Evolutionary conservation across 192 early-diverging fungal species (phyloP), one percentile per base, ranked within the genome.

Genomic region (Diversispora epigaea): DNA sequence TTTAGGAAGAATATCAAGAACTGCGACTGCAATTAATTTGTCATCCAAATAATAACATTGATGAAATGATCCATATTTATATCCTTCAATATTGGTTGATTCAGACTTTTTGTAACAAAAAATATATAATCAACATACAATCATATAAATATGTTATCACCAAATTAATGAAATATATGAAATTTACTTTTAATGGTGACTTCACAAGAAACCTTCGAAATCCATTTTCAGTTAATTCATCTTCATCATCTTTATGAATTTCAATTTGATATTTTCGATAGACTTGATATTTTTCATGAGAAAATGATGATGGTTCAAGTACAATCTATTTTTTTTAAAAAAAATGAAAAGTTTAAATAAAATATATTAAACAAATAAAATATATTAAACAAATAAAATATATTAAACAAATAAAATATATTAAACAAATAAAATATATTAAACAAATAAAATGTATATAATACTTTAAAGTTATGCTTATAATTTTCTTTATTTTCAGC

Each of bases 11-110:
- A 98, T 89, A 77, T 99, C 97, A 67, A 99, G 80, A 3, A 99
- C 95, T n/a, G 90, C 93, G 14, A 98, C 91, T 8, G 95, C 97
- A 25, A 91, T 89, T 39, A 99, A 84, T 19, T 83, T 84, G 5
- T 84, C 90, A 75, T 95, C 92, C 54, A 97, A 75, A 52, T 93
- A 91, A 81, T 99, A 98, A 70, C 91, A 92, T 86, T 96, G 95
- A 76, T 99, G 96, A 74, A 92, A 99, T 44, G 91, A 83, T 71
- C 97, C 91, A 32, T 32, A 32, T 32, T 32, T 32, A 83, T 84
- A 84, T 58, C 88, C 82, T 44, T 84, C 77, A 49, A 80, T 79
- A 39, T 63, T 76, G 25, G 39, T 6, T 39, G 58, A 47, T 8
- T 61, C 64, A 0, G 2, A 75, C 4, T 77, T 82, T 66, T 21